Evolutionary conservation across 805 yeast genomes (phyloP).

Genomic region (Vanderwaltozyma verrucispora): DNA sequence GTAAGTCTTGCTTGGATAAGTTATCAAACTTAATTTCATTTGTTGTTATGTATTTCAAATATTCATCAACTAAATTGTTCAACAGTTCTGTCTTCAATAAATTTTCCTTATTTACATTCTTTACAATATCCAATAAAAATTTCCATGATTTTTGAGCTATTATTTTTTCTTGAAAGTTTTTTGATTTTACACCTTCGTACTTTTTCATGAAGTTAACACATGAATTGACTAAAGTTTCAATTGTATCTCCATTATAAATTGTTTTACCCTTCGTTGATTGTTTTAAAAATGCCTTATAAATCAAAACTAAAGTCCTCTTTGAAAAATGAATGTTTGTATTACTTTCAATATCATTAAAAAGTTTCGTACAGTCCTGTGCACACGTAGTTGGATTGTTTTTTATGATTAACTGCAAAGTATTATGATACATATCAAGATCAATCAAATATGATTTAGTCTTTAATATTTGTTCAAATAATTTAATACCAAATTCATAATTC

Average conservation of each 20-base stretch:
- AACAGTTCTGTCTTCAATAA: constrained; percentile 4
- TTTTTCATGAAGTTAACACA: constrained; percentile 12
- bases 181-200: constrained; percentile 11
- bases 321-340: constrained; percentile 5
- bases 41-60: constrained; percentile 9
- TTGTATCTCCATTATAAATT: constrained; percentile 5
- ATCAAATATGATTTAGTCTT: constrained; percentile 5
- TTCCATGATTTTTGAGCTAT: constrained; percentile 20
- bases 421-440: constrained; percentile 15
- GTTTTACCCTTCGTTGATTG: constrained; percentile 14
- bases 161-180: constrained; percentile 5
- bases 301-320: constrained; percentile 12
- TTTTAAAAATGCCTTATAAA: constrained; percentile 19
- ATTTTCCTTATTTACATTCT: constrained; percentile 8
- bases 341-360: constrained; percentile 8
- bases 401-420: constrained; percentile 7
- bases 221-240: constrained; percentile 5
- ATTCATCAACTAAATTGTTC: constrained; percentile 12
- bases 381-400: constrained; percentile 10
- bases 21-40: constrained; percentile 6
- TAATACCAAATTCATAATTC: constrained; percentile 13
- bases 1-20: neutral
- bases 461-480: constrained; percentile 6
- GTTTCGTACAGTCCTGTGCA: constrained; percentile 9
- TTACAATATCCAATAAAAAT: constrained; percentile 14